Base-by-base conservation (phyloP, 805 yeast genomes). In the Teunomyces gatunensis region DNA sequence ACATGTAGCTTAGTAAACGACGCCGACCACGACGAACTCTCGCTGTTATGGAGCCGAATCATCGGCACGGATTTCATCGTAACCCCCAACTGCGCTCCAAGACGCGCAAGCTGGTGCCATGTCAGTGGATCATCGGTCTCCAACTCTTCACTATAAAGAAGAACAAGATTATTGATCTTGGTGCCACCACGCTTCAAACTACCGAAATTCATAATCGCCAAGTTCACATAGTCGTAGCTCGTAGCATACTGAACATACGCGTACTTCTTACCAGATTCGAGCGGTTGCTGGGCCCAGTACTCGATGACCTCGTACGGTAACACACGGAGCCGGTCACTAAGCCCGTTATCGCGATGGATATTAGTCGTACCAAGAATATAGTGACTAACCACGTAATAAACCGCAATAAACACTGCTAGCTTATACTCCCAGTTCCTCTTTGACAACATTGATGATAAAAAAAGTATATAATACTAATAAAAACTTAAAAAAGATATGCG, bases 201-300 rank as follows among this genome's bases (percentile, higher is more conserved):
- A 2, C 56, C 48, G 44, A 63, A 59, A 50, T 80, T 77, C 55
- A 81, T 66, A 36, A 83, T 53, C 3, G 83, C 77, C 41, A 79
- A 71, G 50, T 83, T 77, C 45, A 83, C 60, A 52, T 83, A 80
- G 18, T 70, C 65, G 7, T 67, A 54, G 46, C 75, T 68, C 0
- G 88, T 80, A 3, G 85, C 86, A 60, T 83, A 83, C 44, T 79
- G 79, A 4, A 82, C 79, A 57, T 84, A 84, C 0, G 86, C 87
- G 35, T 61, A 67, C 46, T 68, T 65, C 1, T 52, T 47, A 21
- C 50, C 33, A 21, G 44, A 29, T n/a, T 48, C 43, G 9, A 41
- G 37, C 3, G 33, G 9, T 3, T 48, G 37, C 4, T 44, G 39
- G 20, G 51, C 57, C 39, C 47, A 58, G 36, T 48, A 39, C 25